Conservation (phyloP, 176 grass and related monocot species). For the Poa pratensis region DNA sequence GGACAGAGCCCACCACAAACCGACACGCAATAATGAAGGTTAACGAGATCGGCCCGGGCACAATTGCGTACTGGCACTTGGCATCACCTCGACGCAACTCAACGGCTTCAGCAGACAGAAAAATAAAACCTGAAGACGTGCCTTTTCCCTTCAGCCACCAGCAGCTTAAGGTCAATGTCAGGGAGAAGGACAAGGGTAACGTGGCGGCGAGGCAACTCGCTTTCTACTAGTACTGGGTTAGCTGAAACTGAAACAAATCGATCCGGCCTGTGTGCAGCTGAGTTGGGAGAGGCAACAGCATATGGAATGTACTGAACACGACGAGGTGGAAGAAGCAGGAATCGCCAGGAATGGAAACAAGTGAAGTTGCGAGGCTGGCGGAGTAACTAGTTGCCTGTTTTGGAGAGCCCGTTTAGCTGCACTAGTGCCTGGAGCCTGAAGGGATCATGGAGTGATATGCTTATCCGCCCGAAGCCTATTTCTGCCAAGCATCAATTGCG, state of each 20-base stretch:
- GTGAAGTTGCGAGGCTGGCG: not conserved
- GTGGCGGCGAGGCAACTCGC: slow-evolving; percentile 31
- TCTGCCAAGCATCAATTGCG: slow-evolving; percentile 27
- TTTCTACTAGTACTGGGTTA: not conserved
- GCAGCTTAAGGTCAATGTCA: not conserved
- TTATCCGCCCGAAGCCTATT: not conserved
- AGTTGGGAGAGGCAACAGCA: too few relatives aligned
- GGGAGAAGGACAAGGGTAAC: not conserved
- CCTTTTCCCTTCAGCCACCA: not conserved
- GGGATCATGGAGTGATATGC: not conserved
- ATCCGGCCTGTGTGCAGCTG: not conserved
- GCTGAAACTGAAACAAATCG: not conserved
- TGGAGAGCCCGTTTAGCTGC: not conserved
- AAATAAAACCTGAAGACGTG: not conserved
- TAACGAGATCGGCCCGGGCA: not conserved
- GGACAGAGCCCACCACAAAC: slow-evolving; percentile 38
- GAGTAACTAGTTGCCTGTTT: slow-evolving; percentile 28
- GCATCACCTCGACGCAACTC: slow-evolving; percentile 20
- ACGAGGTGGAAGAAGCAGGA: not conserved
- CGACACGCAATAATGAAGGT: slow-evolving; percentile 34
- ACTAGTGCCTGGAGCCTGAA: slow-evolving; percentile 22
- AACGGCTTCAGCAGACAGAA: not conserved
- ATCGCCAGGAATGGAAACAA: not conserved
- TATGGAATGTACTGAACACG: slow-evolving; percentile 22
- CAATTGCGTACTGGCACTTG: slow-evolving; percentile 29